Evolutionary conservation across 257 asterid species (phyloP).

Genomic region (Lycium barbarum): DNA sequence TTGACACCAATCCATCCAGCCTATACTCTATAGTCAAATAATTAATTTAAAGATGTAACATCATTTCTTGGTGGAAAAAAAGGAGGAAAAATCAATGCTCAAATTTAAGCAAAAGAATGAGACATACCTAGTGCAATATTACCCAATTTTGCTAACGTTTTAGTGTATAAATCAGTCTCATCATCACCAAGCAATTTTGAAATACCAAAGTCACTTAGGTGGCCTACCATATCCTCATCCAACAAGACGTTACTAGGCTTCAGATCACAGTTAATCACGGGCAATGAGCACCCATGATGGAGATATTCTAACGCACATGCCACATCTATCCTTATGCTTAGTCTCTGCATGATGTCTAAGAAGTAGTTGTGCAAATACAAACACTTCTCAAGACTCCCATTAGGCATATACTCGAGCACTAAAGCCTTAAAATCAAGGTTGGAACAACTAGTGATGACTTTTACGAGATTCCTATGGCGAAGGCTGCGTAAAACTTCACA

Average conservation of each 20-base stretch:
- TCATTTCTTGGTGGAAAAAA: no score
- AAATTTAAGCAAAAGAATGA: no score
- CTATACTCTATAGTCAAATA: not conserved
- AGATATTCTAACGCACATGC: conserved; percentile 29
- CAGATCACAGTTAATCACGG: conserved; percentile 26
- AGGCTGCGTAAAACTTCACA: conserved; percentile 13
- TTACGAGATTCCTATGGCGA: conserved; percentile 26
- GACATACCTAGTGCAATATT: no score
- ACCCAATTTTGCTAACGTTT: no score
- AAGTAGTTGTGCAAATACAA: not conserved
- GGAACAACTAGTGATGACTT: conserved; percentile 24
- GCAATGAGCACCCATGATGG: not conserved
- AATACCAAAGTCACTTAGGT: no score
- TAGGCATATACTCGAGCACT: no score
- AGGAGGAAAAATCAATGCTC: no score
- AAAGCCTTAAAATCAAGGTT: conserved; percentile 29
- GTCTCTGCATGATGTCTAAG: conserved; percentile 16
- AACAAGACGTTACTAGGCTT: not conserved
- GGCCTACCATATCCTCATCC: conserved; percentile 17
- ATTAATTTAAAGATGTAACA: no score
- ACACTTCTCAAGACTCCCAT: conserved; percentile 27
- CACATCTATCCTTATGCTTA: conserved; percentile 11
- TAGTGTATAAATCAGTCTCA: no score
- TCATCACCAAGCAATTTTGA: no score
- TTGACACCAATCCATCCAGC: not conserved